Evolutionary conservation across 208 protist species (phyloP).

Genomic region (Trypanosoma congolense): DNA sequence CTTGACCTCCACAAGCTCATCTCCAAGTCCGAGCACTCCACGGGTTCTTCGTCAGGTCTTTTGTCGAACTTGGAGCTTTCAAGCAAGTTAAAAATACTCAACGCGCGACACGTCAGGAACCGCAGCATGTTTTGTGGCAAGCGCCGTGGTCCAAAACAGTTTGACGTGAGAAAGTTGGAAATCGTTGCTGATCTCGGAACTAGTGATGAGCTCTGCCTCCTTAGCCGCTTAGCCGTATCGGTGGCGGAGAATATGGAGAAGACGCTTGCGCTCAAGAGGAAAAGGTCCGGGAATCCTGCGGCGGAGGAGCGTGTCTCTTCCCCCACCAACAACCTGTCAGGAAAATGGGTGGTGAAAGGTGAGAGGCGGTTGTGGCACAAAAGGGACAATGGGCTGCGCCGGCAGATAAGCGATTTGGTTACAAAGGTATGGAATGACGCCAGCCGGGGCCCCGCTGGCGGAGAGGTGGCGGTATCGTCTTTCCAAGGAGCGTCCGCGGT

Average conservation of each 20-base stretch:
- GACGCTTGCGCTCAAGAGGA: too few species aligned
- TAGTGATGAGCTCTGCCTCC: background rate
- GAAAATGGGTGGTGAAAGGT: background rate
- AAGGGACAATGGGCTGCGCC: background rate
- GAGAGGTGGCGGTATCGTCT: background rate
- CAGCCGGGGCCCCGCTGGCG: background rate
- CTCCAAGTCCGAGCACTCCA: too few species aligned
- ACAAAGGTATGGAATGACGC: background rate
- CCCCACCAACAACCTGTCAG: too few species aligned
- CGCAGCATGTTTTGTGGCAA: too few species aligned
- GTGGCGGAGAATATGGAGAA: background rate
- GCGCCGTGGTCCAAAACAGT: too few species aligned
- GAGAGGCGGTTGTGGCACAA: background rate
- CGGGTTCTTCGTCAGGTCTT: too few species aligned
- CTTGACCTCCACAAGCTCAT: constrained; percentile 1
- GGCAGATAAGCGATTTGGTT: background rate
- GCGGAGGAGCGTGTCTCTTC: too few species aligned
- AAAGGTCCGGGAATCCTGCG: too few species aligned
- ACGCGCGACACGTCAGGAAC: too few species aligned
- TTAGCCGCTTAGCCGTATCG: background rate
- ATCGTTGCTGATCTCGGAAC: background rate
- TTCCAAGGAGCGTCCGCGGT: background rate
- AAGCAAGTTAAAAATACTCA: too few species aligned
- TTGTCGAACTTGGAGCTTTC: too few species aligned
- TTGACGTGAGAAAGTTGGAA: background rate